These are phyloP conservation scores for Canavalia gladiata DNA, from an alignment of 306 rosid species.

Conservation along the genomic window DNA sequence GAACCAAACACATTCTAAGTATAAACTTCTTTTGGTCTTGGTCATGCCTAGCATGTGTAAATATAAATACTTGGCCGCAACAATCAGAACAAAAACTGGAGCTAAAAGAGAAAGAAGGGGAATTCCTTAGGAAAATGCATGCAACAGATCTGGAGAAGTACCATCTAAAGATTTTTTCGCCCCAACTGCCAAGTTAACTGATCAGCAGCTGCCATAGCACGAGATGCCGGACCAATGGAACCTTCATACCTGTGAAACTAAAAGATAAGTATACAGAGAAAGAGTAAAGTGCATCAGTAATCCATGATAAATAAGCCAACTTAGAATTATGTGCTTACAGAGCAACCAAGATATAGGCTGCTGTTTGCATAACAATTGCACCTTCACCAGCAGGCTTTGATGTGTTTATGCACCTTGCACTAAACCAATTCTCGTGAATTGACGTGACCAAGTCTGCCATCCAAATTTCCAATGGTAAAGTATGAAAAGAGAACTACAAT, in stretches of 20 bases:
- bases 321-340: slow-evolving; percentile 66
- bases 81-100: slow-evolving; percentile 44
- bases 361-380: slow-evolving; percentile 80
- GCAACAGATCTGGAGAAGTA: slow-evolving; percentile 32
- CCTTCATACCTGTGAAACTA: slow-evolving; percentile 79
- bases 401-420: slow-evolving; percentile 96
- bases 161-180: slow-evolving; percentile 67
- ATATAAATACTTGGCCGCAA: slow-evolving; percentile 66
- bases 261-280: slow-evolving; percentile 20
- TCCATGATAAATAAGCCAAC: slow-evolving; percentile 20
- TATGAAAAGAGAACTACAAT: slow-evolving; percentile 43
- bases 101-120: background rate
- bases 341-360: slow-evolving; percentile 82
- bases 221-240: slow-evolving; percentile 91
- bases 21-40: background rate
- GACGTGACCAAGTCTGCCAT: slow-evolving; percentile 87
- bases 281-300: background rate
- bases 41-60: background rate
- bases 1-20: too few relatives aligned
- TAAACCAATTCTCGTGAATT: slow-evolving; percentile 89
- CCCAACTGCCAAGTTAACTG: slow-evolving; percentile 78
- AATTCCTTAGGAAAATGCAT: background rate
- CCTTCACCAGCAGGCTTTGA: slow-evolving; percentile 95
- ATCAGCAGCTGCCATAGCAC: slow-evolving; percentile 92
- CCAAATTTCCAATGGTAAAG: slow-evolving; percentile 43